phyloP scores from a whole-genome alignment of 2,329 filamentous ascomycete species.

The Meredithiella fracta region DNA sequence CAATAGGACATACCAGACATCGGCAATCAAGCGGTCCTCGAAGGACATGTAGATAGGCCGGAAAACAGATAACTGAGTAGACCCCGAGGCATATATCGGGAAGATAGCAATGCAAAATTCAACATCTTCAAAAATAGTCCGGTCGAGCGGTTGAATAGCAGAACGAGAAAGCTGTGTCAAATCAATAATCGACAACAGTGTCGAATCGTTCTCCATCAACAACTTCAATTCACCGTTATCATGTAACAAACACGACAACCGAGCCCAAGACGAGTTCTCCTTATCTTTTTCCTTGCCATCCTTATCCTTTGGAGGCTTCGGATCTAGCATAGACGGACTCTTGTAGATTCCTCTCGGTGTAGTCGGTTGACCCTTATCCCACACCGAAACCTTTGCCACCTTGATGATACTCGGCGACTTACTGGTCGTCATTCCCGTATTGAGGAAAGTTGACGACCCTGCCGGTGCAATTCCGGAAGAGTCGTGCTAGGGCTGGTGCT shows the following conservation, averaged over 20 bases:
- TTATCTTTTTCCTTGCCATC: conserved; percentile 5
- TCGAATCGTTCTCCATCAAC: conserved; percentile 69
- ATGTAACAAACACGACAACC: conserved; percentile 80
- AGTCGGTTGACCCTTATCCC: conserved; percentile 57
- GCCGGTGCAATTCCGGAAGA: conserved; percentile 28
- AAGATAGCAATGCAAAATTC: conserved; percentile 93
- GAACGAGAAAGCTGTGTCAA: conserved; percentile 77
- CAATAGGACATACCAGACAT: conserved; percentile 90
- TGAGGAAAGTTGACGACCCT: conserved; percentile 16
- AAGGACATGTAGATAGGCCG: conserved; percentile 81
- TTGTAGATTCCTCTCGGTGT: conserved; percentile 40
- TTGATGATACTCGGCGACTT: conserved; percentile 63
- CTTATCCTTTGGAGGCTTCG: conserved; percentile 26
- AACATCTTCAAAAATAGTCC: conserved; percentile 67
- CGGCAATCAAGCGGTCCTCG: conserved; percentile 77
- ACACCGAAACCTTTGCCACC: conserved; percentile 76
- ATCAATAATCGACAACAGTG: conserved; percentile 66
- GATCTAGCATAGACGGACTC: conserved; percentile 40
- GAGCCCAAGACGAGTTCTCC: conserved; percentile 42
- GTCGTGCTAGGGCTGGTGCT: conserved; percentile 22
- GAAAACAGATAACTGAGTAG: conserved; percentile 57
- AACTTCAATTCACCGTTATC: conserved; percentile 92
- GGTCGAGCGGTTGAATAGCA: conserved; percentile 78
- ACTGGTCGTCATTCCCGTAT: conserved; percentile 15
- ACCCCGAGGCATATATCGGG: conserved; percentile 68